Base-by-base conservation (phyloP, 805 yeast genomes). In the Candida silvatica region DNA sequence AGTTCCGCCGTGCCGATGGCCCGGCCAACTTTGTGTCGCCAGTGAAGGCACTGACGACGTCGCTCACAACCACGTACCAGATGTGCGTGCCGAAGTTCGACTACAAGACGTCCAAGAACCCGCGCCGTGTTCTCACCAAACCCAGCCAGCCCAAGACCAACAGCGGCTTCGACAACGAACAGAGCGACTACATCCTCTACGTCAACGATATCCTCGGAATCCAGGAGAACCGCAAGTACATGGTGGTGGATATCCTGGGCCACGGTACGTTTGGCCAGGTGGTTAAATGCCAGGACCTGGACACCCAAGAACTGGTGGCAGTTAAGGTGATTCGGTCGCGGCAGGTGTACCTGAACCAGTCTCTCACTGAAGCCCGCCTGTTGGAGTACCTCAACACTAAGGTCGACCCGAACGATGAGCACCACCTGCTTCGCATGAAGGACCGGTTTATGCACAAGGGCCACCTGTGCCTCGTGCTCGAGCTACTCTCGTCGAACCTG, bases 181-280 rank as follows among this genome's bases (percentile, higher is more conserved):
- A 86, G 37, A 75, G 82, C 53, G 96, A 92, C 59, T 90, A 88
- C 52, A 90, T 92, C 37, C 62, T 94, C 15, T 90, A 87, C 46
- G 98, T 92, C 17, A 92, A 94, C 56, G 98, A 94, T 54, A 77
- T 92, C 17, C 62, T 92, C 27, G 97, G 98, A 4, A 68, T 75
- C 3, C 85, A 81, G 46, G 92, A 84, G 44, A 88, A 85, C 39
- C 67, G 88, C 36, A 82, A 84, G 52, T 90, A 88, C 54, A 67
- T 92, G 49, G 96, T 92, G 4, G 62, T 92, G 38, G 97, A 90
- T 56, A 68, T 92, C 12, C 60, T 92, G 28, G 99, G 99, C 1
- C 90, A 88, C 42, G 99, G 99, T 3, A 88, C 98, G 1, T 92
- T 92, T 66, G 98, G 98, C 7, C 97, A 92, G 61, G 99, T 92